Base-by-base conservation (phyloP, 2,329 filamentous ascomycete species). In the Aspergillus pseudonomiae region DNA sequence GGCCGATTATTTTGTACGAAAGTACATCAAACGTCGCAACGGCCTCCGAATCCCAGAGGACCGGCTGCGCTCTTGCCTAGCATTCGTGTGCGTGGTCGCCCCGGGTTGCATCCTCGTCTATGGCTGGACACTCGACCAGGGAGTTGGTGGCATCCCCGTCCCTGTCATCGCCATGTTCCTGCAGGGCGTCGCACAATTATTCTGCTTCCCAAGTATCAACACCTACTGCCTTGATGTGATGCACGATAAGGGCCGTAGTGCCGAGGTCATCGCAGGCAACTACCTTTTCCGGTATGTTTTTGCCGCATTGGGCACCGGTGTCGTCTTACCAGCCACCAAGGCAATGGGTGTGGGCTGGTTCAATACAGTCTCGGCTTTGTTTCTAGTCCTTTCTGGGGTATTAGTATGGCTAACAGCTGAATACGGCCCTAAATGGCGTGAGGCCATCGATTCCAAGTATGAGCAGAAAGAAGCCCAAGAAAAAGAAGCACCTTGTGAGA, bases 191-290 rank as follows among this genome's bases (percentile, higher is more conserved):
- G 89, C 87, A 0, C 90, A 93, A 75, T 79, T 93, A 6, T 91
- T 92, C 72, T 91, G 89, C 70, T 93, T 93, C 71, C 90, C 90
- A 0, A 87, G 85, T 55, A 75, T 94, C 65, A 93, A 94, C 74
- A 91, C 91, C 0, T 94, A 95, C 77, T 94, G 91, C 74, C 78
- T 95, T 46, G 91, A 95, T 74, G 91, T 94, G 14, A 92, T 94
- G 88, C 90, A 90, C 67, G 72, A 75, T 2, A 74, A 72, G 26
- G 83, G 83, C 1, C 81, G 85, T 34, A 87, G 87, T 50, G 86
- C 89, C 4, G 91, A 95, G 72, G 90, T 94, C 4, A 87, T 92
- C 50, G 91, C 91, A 0, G 90, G 91, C 0, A 95, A 94, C 75
- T 95, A 94, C 75, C 88, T 93, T 71, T 82, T 91, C 57, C 83